Conservation (phyloP, 306 rosid species). For the Canavalia ensiformis region DNA sequence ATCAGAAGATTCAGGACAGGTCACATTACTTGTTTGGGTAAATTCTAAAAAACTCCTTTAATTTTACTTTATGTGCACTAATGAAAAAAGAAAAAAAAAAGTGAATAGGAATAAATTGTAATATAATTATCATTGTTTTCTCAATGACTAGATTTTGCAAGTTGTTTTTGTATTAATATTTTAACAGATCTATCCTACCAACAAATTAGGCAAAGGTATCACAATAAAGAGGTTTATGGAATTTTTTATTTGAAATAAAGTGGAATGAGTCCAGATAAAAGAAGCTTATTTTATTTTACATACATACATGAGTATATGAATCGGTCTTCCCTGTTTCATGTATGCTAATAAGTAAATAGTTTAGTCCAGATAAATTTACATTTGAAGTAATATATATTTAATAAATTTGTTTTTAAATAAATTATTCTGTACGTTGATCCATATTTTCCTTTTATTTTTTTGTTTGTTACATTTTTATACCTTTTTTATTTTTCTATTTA, state of each 20-base stretch:
- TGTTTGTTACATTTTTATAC: no score
- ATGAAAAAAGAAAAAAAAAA: not conserved
- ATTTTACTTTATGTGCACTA: not conserved
- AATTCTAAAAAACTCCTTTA: not conserved
- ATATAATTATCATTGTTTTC: not conserved
- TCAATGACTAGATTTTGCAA: not conserved
- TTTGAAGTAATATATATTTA: no score
- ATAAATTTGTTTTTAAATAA: no score
- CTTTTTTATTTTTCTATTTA: no score
- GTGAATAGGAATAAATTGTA: not conserved
- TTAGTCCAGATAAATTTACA: no score
- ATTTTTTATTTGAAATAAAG: not conserved
- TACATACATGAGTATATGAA: no score
- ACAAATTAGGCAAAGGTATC: not conserved
- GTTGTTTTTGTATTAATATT: not conserved
- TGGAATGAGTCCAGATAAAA: not conserved
- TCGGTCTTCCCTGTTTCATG: no score
- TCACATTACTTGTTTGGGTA: conserved; percentile 26
- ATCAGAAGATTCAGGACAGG: conserved; percentile 45
- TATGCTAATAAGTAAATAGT: no score
- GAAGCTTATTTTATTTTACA: not conserved
- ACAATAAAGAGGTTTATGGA: not conserved
- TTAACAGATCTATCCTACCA: not conserved
- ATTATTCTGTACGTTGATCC: no score
- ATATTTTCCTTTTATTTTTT: no score